phyloP scores from a whole-genome alignment of 2,329 filamentous ascomycete genomes.

The Pseudogymnoascus sp. region DNA sequence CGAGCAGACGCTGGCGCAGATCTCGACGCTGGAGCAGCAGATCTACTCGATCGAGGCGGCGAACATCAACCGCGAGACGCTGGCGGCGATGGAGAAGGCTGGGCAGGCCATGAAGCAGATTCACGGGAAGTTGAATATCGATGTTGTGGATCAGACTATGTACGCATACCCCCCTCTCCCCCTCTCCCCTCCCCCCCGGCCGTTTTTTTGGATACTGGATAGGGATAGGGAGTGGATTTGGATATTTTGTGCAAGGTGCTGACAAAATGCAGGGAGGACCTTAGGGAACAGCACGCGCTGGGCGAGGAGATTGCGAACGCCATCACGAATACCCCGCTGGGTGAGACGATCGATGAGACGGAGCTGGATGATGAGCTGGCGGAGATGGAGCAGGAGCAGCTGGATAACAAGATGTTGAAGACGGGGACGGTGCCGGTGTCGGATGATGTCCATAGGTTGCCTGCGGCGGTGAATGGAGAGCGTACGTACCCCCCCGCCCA shows the following conservation, averaged over 20 bases:
- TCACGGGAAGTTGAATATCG: conserved; percentile 80
- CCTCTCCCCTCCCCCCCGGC: background rate
- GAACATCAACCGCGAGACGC: conserved; percentile 96
- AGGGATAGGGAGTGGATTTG: background rate
- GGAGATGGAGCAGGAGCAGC: conserved; percentile 77
- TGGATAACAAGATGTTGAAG: conserved; percentile 90
- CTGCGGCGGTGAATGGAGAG: conserved; percentile 64
- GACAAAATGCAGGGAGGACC: conserved; percentile 53
- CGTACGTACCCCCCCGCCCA: conserved; percentile 56
- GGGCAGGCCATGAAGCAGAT: conserved; percentile 88
- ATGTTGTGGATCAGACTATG: conserved; percentile 95
- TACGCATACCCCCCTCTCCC: conserved; percentile 38
- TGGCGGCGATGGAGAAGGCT: conserved; percentile 88
- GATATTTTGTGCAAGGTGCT: background rate
- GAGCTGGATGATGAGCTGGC: conserved; percentile 83
- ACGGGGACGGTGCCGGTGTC: conserved; percentile 76
- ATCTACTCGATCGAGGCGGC: conserved; percentile 96
- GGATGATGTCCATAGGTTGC: conserved; percentile 69
- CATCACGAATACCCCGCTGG: conserved; percentile 63
- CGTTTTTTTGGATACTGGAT: background rate
- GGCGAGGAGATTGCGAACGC: conserved; percentile 87
- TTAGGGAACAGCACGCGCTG: conserved; percentile 86
- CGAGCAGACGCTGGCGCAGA: conserved; percentile 83
- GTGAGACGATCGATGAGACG: conserved; percentile 68
- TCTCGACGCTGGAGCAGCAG: conserved; percentile 86